Base-by-base conservation (phyloP, 768 basidiomycete species). In the Butyriboletus loyo region DNA sequence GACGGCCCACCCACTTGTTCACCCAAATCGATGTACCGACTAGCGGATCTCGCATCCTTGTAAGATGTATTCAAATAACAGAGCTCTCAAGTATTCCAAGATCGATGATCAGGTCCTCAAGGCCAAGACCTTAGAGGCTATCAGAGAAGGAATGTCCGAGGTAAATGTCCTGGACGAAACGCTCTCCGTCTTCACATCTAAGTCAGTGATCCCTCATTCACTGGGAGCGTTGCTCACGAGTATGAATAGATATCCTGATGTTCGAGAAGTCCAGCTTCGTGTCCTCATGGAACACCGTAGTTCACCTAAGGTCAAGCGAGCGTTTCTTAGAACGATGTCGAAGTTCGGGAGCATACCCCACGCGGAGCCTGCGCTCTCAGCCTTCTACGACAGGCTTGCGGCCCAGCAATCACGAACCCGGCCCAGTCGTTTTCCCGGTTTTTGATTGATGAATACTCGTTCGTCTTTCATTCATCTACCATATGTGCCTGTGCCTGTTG, bases 21-120 rank as follows among this genome's bases (percentile, higher is more conserved):
- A 15, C 70, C 72, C 8, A 72, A 72, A 58, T 73, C 72, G 0
- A 72, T 73, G 69, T 73, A 72, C 30, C 67, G 67, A 46, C 53
- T 72, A 0, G 70, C 72, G 6, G 44, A 59, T 22, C 67, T 70
- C n/a, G 72, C 2, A n/a, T 49, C 7, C 9, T 27, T 27, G 24
- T 21, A 8, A 25, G 7, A 34, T 25, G 6, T 31, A 19, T 17
- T 40, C 4, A 21, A 25, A 30, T 46, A 28, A 24, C 19, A n/a
- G 15, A 22, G 9, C n/a, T n/a, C 38, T 49, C 19, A 41, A 2
- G 0, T 24, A 14, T 31, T 34, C 7, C 4, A 38, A 65, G 64
- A 14, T 65, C 11, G 58, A 37, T 10, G 27, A 66, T 24, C n/a
- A 53, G 21, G 44, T 10, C n/a, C 64, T 65, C 46, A 58, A 58